phyloP scores from a whole-genome alignment of 352 stramenopile species.

The Globisporangium ultimum region DNA sequence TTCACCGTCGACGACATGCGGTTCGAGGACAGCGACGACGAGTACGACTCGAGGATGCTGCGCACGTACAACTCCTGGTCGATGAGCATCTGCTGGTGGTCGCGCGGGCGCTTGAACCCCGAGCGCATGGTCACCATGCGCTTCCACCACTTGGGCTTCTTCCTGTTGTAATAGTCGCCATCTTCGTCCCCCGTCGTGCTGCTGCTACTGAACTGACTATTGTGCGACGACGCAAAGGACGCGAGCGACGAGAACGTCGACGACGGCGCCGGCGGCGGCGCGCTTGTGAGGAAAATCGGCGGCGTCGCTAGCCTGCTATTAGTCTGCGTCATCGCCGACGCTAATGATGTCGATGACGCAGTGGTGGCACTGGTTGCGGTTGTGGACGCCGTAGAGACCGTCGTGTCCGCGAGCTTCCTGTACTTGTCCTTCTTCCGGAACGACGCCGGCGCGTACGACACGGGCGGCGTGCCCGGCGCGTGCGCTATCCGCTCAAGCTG shows the following conservation, averaged over 20 bases:
- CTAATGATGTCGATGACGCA: background rate
- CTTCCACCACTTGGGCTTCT: constrained; percentile 34
- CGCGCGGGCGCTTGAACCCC: constrained; percentile 18
- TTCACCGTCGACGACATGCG: constrained; percentile 33
- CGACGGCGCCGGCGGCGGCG: background rate
- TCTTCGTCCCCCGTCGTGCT: constrained; percentile 17
- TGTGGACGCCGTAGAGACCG: constrained; percentile 3
- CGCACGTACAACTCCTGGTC: constrained; percentile 73
- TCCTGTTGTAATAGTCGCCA: constrained; percentile 15
- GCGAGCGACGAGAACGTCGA: constrained; percentile 16
- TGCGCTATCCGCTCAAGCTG: constrained; percentile 1
- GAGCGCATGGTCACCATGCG: constrained; percentile 25
- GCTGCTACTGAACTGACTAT: constrained; percentile 8
- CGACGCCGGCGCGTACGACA: background rate
- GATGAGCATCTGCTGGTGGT: constrained; percentile 14
- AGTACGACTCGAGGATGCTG: constrained; percentile 73
- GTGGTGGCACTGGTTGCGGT: background rate
- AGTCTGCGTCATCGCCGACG: constrained; percentile 3
- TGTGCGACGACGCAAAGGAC: constrained; percentile 17
- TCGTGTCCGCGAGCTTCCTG: constrained; percentile 6
- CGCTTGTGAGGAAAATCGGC: constrained; percentile 9
- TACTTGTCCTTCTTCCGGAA: background rate
- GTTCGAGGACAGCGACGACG: constrained; percentile 68
- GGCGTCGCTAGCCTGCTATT: constrained; percentile 3
- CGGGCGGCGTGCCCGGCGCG: background rate